Percentiles rank a stretch among this genome's conserved stretches.
phyloP scores from a whole-genome alignment of 371 early-diverging fungal genomes.

The Mortierella sp. region DNA sequence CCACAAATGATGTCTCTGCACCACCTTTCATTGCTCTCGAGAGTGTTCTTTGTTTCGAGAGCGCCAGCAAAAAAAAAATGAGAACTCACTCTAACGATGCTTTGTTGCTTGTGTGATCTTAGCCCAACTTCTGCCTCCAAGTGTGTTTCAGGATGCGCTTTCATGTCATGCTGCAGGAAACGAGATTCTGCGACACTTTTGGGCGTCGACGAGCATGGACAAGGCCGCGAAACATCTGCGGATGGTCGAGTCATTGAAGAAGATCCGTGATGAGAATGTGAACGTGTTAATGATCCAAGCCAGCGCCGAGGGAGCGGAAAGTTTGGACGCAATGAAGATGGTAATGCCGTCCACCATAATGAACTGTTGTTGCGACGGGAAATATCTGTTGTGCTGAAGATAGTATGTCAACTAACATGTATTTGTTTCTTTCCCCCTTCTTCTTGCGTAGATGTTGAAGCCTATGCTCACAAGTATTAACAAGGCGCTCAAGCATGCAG shows the following conservation, averaged over 20 bases:
- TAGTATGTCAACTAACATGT: not conserved
- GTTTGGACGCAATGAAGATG: slow-evolving; percentile 41
- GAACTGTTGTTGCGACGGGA: not conserved
- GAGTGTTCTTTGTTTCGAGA: not conserved
- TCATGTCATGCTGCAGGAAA: slow-evolving; percentile 72
- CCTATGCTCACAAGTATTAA: slow-evolving; percentile 64
- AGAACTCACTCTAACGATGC: not conserved
- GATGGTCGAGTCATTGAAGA: slow-evolving; percentile 68
- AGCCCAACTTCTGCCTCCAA: slow-evolving; percentile 62
- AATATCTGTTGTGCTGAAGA: not conserved
- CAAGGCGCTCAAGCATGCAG: slow-evolving; percentile 63
- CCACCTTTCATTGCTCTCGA: not conserved
- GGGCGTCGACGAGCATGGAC: slow-evolving; percentile 71
- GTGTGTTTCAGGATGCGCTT: slow-evolving; percentile 64
- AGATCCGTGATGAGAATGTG: slow-evolving; percentile 64
- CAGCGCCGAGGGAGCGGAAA: slow-evolving; percentile 22
- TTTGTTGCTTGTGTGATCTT: not conserved
- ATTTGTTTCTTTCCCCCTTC: not conserved
- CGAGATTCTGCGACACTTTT: slow-evolving; percentile 77
- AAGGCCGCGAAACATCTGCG: slow-evolving; percentile 66
- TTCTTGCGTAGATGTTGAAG: slow-evolving; percentile 59
- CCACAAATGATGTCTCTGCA: too few relatives aligned
- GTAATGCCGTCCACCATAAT: slow-evolving; percentile 3
- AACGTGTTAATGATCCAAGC: slow-evolving; percentile 59
- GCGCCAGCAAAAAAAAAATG: not conserved